A percentile compares a stretch with the other conserved stretches of the same genome.
These are phyloP conservation scores for Vigna hirtella DNA, from an alignment of 306 rosid species.

Conservation along the genomic window DNA sequence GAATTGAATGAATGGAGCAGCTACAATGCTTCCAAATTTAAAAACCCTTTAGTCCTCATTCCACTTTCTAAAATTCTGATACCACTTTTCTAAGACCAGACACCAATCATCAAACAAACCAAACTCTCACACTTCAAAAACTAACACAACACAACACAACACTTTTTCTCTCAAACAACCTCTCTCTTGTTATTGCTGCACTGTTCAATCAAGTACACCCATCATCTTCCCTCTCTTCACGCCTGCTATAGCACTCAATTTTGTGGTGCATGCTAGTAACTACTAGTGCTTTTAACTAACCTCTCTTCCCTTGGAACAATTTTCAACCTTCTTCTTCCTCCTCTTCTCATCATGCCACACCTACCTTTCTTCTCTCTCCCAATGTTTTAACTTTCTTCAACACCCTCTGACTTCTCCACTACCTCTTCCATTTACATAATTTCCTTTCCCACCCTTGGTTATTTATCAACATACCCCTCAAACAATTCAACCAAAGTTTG, in stretches of 20 bases:
- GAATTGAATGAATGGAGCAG: constrained; percentile 41
- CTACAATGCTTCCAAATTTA: constrained; percentile 45
- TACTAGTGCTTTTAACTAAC: neutral
- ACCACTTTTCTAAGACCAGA: constrained; percentile 40
- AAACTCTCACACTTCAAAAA: constrained; percentile 43
- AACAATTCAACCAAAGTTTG: constrained; percentile 38
- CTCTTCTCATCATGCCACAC: constrained; percentile 25
- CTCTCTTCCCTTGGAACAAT: constrained; percentile 2
- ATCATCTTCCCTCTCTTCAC: constrained; percentile 47
- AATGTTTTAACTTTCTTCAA: constrained; percentile 33
- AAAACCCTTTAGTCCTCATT: constrained; percentile 35
- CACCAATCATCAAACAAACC: constrained; percentile 27
- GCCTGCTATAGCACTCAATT: constrained; percentile 38
- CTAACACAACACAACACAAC: neutral
- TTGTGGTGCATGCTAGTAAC: constrained; percentile 44
- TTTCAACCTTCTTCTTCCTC: constrained; percentile 10
- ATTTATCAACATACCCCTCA: constrained; percentile 5
- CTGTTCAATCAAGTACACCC: constrained; percentile 47
- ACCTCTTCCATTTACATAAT: constrained; percentile 31
- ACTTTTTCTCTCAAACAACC: constrained; percentile 26
- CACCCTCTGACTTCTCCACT: constrained; percentile 51
- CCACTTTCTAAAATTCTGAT: constrained; percentile 47
- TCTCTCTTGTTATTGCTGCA: constrained; percentile 5
- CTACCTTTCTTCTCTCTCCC: constrained; percentile 32
- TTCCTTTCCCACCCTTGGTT: neutral